Conservation (phyloP, 768 basidiomycete genomes). For the Mycena vulgaris region DNA sequence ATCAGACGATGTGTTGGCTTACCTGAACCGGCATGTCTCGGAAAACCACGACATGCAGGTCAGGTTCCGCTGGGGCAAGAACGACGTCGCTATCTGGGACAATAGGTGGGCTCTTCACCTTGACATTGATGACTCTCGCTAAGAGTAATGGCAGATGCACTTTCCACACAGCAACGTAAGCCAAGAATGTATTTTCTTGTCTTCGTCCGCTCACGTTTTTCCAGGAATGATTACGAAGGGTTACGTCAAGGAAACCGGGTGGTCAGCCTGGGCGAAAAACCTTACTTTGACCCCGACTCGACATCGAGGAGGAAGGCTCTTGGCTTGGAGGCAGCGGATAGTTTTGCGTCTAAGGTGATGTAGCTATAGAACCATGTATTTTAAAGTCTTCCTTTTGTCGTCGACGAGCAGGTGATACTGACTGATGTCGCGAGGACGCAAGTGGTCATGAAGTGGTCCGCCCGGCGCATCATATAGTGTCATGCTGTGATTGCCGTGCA, state of each 20-base stretch:
- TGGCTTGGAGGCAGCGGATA: constrained; percentile 37
- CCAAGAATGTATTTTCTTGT: neutral
- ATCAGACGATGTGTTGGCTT: constrained; percentile 64
- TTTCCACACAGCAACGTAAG: constrained; percentile 63
- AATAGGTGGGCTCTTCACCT: constrained; percentile 54
- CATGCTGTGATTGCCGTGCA: no score
- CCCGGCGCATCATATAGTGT: no score
- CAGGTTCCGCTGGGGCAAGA: constrained; percentile 65
- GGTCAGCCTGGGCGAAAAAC: constrained; percentile 68
- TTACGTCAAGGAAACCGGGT: constrained; percentile 65
- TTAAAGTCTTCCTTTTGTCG: neutral
- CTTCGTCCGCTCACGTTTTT: neutral
- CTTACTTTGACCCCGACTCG: constrained; percentile 62
- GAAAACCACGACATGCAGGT: constrained; percentile 74
- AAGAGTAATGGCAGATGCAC: constrained; percentile 44
- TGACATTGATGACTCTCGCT: neutral
- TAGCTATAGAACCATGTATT: neutral
- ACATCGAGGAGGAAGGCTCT: constrained; percentile 55
- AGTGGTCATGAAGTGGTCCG: no score
- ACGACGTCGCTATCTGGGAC: constrained; percentile 76
- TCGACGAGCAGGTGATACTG: no score
- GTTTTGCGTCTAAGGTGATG: neutral
- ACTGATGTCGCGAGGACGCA: no score
- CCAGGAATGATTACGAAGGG: constrained; percentile 53
- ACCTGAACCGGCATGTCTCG: constrained; percentile 64